These are phyloP conservation scores for Choanephora cucurbitarum DNA, from an alignment of 371 early-diverging fungal genomes.

Conservation along the genomic window DNA sequence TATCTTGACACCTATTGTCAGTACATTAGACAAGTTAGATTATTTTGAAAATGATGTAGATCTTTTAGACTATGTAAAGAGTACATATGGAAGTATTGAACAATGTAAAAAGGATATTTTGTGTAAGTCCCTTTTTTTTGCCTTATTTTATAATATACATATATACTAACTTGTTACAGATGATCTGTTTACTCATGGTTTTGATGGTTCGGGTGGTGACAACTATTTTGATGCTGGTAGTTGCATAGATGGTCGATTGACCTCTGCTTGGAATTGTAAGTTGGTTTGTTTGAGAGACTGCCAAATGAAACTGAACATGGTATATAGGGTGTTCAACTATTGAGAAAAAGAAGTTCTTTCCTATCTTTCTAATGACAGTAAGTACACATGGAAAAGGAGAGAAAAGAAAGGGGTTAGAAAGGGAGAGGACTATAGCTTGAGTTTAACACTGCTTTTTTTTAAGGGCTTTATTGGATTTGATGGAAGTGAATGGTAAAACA, in stretches of 20 bases:
- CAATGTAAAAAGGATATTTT: slow-evolving; percentile 74
- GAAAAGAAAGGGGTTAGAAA: background rate
- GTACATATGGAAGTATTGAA: slow-evolving; percentile 68
- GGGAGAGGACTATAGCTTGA: no score
- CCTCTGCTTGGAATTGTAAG: slow-evolving; percentile 91
- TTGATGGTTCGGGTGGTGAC: slow-evolving; percentile 96
- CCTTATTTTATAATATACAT: background rate
- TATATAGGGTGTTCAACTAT: slow-evolving; percentile 79
- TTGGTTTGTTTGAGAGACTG: background rate
- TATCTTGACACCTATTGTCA: slow-evolving; percentile 88
- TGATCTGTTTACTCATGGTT: slow-evolving; percentile 94
- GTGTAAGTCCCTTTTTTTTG: slow-evolving; percentile 24
- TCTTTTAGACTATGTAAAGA: slow-evolving; percentile 66
- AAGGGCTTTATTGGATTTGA: slow-evolving; percentile 84
- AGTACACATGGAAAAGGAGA: slow-evolving; percentile 2
- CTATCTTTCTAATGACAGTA: slow-evolving; percentile 84
- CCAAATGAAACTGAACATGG: background rate
- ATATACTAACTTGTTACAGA: no score
- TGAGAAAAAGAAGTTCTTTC: slow-evolving; percentile 93
- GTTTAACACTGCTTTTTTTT: background rate
- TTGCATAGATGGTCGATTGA: slow-evolving; percentile 96
- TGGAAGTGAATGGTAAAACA: slow-evolving; percentile 57
- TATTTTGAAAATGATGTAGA: slow-evolving; percentile 54
- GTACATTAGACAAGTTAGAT: slow-evolving; percentile 75
- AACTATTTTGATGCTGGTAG: slow-evolving; percentile 94